A percentile compares a stretch with the other conserved stretches of the same genome.
These are phyloP conservation scores for Alternaria triticimaculans DNA, from an alignment of 2,329 filamentous ascomycete genomes.

Conservation along the genomic window DNA sequence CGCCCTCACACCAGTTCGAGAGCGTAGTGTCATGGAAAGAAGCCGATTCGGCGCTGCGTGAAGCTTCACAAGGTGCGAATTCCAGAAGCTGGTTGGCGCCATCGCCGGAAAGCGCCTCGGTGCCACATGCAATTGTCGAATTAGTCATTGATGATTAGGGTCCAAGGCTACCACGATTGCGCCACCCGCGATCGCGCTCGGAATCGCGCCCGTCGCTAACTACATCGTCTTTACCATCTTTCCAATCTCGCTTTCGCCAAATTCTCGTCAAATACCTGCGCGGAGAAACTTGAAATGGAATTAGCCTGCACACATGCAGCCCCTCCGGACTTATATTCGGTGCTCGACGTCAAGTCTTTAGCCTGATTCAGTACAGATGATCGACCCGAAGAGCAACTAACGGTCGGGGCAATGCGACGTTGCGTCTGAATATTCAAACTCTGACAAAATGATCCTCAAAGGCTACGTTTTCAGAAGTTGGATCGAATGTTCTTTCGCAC, in stretches of 20 bases:
- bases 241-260: not conserved
- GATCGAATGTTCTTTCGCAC: not conserved
- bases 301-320: not conserved
- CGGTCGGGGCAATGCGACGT: not conserved
- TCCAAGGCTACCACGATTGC: not conserved
- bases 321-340: not conserved
- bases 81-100: not conserved
- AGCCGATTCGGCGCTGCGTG: not conserved
- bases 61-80: not conserved
- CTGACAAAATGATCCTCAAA: not conserved
- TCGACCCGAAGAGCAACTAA: not conserved
- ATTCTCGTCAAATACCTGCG: not conserved
- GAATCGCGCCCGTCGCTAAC: not conserved
- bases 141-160: not conserved
- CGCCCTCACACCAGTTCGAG: no score
- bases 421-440: not conserved
- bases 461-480: not conserved
- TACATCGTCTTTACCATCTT: not conserved
- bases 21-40: not conserved
- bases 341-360: not conserved
- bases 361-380: not conserved
- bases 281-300: not conserved
- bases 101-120: not conserved
- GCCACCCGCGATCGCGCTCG: not conserved
- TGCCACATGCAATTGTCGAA: not conserved